Percentiles rank a stretch among this genome's conserved stretches.
phyloP scores from a whole-genome alignment of 1,139 yeast species.

The Meyerozyma smithsonii region DNA sequence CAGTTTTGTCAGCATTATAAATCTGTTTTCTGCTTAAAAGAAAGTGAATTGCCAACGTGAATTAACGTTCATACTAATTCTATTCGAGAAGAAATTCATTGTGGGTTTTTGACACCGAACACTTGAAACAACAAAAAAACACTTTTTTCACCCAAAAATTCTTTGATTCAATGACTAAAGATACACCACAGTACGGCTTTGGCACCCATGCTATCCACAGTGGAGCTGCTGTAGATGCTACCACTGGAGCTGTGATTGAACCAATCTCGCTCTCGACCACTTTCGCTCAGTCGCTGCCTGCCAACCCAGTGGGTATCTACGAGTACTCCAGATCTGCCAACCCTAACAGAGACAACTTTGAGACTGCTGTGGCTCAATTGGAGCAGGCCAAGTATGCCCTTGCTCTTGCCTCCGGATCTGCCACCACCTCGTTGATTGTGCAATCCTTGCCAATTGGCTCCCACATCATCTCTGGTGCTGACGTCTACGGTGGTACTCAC shows the following conservation, averaged over 20 bases:
- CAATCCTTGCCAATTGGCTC: slow-evolving; percentile 71
- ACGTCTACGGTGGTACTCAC: slow-evolving; percentile 92
- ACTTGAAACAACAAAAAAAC: too few relatives aligned
- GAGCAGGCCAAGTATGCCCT: slow-evolving; percentile 76
- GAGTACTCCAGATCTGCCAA: slow-evolving; percentile 87
- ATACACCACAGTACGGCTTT: slow-evolving; percentile 35
- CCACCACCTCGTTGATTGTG: slow-evolving; percentile 74
- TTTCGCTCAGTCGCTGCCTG: slow-evolving; percentile 75
- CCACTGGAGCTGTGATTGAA: slow-evolving; percentile 84
- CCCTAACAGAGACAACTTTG: slow-evolving; percentile 84
- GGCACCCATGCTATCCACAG: slow-evolving; percentile 84
- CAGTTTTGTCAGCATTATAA: slow-evolving; percentile 2
- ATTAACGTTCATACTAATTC: not conserved
- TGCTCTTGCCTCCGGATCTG: slow-evolving; percentile 83
- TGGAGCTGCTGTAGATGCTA: slow-evolving; percentile 69
- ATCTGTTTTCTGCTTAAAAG: slow-evolving; percentile 1
- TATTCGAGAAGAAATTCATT: slow-evolving; percentile 7
- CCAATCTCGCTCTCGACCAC: slow-evolving; percentile 85
- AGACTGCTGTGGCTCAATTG: slow-evolving; percentile 72
- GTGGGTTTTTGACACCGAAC: too few relatives aligned
- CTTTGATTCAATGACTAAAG: not conserved
- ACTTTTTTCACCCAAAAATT: too few relatives aligned
- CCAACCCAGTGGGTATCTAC: slow-evolving; percentile 71
- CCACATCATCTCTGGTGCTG: slow-evolving; percentile 79
- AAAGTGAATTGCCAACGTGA: slow-evolving; percentile 1